These are phyloP conservation scores for Pseudogymnoascus sp. DNA, from an alignment of 2,329 filamentous ascomycete genomes.

Conservation along the genomic window DNA sequence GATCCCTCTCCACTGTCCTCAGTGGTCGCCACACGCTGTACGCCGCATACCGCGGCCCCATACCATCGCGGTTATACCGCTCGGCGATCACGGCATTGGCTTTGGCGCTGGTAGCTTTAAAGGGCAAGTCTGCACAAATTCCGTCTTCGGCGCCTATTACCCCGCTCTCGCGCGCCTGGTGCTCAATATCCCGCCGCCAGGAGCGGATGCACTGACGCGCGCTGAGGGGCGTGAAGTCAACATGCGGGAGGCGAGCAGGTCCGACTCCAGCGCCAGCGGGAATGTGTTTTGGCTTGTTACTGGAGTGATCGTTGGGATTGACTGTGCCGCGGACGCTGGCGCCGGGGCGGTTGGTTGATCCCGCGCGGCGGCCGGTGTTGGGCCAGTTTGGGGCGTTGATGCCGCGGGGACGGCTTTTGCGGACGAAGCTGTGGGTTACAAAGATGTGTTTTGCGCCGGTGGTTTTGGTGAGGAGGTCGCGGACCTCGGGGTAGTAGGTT, in stretches of 20 bases:
- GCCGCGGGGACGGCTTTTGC: background rate
- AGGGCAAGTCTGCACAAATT: background rate
- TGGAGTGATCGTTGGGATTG: background rate
- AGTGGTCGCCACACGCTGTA: background rate
- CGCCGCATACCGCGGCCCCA: background rate
- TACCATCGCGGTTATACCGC: background rate
- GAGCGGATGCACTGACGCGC: conserved; percentile 1
- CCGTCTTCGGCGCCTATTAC: background rate
- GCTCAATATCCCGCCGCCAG: background rate
- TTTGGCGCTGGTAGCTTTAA: background rate
- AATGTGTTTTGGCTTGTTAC: background rate
- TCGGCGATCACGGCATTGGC: background rate
- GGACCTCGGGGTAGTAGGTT: background rate
- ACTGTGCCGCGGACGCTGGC: background rate
- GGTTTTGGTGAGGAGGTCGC: background rate
- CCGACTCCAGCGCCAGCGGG: background rate
- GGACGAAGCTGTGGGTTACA: background rate
- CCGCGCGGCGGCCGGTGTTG: background rate
- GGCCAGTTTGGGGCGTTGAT: background rate
- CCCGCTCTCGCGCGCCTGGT: background rate
- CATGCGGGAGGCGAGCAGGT: background rate
- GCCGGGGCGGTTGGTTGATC: background rate
- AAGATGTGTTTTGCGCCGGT: background rate
- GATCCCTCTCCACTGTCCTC: background rate
- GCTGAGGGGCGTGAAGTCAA: background rate